Conservation (phyloP, 129 eudicot genomes). For the Centaurea solstitialis region DNA sequence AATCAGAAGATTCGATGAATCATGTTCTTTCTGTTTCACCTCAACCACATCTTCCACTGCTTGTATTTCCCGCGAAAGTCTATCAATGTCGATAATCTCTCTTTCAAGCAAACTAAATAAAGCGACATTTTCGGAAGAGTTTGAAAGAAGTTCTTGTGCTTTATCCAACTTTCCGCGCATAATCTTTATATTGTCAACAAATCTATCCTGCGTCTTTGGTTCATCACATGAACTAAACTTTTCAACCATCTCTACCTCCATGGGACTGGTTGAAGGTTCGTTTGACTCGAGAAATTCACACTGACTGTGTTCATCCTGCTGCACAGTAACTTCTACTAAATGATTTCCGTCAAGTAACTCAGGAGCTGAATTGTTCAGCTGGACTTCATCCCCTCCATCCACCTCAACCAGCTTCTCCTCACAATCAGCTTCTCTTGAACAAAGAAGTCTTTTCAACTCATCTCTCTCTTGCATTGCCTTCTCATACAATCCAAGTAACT, state of each 20-base stretch:
- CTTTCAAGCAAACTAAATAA: constrained; percentile 59
- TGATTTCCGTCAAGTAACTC: constrained; percentile 31
- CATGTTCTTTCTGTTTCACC: constrained; percentile 44
- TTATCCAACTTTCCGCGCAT: constrained; percentile 45
- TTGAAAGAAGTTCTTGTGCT: constrained; percentile 63
- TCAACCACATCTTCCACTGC: constrained; percentile 32
- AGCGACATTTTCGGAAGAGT: constrained; percentile 42
- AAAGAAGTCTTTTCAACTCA: constrained; percentile 59
- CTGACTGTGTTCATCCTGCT: constrained; percentile 37
- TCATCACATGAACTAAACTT: constrained; percentile 21
- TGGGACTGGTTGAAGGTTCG: constrained; percentile 32
- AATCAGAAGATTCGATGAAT: constrained; percentile 30
- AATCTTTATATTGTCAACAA: constrained; percentile 15
- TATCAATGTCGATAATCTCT: constrained; percentile 49
- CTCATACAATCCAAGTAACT: constrained; percentile 74
- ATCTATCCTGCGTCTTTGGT: constrained; percentile 9
- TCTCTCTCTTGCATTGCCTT: constrained; percentile 95
- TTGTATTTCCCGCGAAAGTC: constrained; percentile 53
- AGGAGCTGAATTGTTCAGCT: constrained; percentile 10
- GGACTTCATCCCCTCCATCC: constrained; percentile 32
- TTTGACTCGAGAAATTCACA: constrained; percentile 39
- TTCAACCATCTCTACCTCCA: constrained; percentile 18
- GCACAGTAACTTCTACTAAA: constrained; percentile 45
- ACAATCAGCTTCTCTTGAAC: constrained; percentile 39
- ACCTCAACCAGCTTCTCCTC: constrained; percentile 58